Conservation (phyloP, 2,329 filamentous ascomycete species). For the Microdochium trichocladiopsis region DNA sequence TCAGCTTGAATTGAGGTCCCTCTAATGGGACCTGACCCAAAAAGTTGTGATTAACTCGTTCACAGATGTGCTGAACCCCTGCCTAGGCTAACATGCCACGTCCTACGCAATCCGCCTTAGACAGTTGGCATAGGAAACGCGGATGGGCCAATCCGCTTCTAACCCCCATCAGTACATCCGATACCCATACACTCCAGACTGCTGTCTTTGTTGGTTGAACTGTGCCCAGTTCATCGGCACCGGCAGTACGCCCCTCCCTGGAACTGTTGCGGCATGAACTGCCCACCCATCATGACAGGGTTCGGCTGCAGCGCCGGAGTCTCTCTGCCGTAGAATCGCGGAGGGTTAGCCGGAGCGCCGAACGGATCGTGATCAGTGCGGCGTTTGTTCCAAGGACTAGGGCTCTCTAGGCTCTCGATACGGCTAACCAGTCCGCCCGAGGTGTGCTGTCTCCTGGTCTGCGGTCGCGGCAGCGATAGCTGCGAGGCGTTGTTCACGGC, state of each 20-base stretch:
- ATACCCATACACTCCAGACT: not conserved
- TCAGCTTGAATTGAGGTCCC: not conserved
- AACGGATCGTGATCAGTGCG: not conserved
- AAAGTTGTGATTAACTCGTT: not conserved
- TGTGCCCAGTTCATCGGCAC: not conserved
- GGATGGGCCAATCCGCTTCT: not conserved
- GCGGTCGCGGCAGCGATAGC: not conserved
- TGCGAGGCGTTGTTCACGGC: not conserved
- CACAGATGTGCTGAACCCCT: not conserved
- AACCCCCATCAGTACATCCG: not conserved
- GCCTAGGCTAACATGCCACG: not conserved
- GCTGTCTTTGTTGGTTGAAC: not conserved
- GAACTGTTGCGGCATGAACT: not conserved
- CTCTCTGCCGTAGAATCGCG: not conserved
- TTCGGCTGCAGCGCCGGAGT: not conserved
- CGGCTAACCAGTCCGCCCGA: not conserved
- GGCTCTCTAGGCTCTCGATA: not conserved
- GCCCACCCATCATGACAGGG: not conserved
- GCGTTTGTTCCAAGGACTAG: not conserved
- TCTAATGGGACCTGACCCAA: not conserved
- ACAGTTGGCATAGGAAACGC: not conserved
- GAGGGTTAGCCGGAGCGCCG: not conserved
- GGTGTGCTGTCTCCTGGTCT: not conserved
- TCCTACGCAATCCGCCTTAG: not conserved
- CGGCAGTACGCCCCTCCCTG: not conserved